Conservation (phyloP, 2,329 filamentous ascomycete species). For the Beauveria asiatica region DNA sequence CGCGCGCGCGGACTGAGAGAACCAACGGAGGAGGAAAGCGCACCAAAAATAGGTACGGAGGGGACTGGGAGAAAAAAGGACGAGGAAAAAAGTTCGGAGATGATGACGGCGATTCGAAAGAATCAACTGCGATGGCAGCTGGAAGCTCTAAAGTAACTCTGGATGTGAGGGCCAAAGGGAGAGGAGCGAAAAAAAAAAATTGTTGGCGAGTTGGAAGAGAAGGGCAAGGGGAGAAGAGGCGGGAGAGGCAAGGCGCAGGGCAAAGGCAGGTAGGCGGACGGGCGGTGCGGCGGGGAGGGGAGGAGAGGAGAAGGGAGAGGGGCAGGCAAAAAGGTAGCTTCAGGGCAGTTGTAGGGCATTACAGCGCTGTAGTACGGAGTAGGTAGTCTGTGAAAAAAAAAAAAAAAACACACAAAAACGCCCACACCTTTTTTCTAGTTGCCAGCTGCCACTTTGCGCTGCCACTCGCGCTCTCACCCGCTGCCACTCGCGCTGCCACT, state of each 20-base stretch:
- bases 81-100: background rate
- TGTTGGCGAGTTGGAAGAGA: background rate
- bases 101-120: background rate
- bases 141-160: background rate
- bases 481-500: no score
- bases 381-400: background rate
- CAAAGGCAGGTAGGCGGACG: background rate
- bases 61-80: background rate
- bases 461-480: no score
- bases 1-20: background rate
- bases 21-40: background rate
- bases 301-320: background rate
- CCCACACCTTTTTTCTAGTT: background rate
- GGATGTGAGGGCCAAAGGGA: background rate
- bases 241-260: background rate
- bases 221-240: background rate
- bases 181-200: constrained; percentile 4
- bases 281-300: no score
- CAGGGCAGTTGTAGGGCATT: background rate
- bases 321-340: no score
- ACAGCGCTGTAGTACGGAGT: background rate
- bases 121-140: background rate
- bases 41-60: background rate
- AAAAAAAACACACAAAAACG: background rate
- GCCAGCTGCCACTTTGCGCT: background rate